Base-by-base conservation (phyloP, 2,329 filamentous ascomycete genomes). In the Apiospora kogelbergensis region DNA sequence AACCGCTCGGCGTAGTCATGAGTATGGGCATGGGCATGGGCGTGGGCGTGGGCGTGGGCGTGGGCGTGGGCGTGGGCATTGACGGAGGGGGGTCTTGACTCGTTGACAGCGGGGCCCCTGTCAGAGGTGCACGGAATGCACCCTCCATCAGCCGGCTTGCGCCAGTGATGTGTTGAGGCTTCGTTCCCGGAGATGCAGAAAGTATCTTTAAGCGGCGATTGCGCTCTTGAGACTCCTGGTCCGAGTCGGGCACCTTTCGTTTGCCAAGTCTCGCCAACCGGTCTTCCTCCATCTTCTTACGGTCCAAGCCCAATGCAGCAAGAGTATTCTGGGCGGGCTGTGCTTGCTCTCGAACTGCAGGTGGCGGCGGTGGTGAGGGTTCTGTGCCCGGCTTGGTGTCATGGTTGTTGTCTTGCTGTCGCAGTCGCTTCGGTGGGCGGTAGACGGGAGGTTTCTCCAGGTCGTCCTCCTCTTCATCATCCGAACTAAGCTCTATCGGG, bases 281-380 rank as follows among this genome's bases (percentile, higher is more conserved):
- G 77, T 97, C 94, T 74, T 90, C 85, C 78, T 98, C 95, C 93
- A 97, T 96, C 67, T 89, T 87, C 79, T 90, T 93, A 44, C 95
- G 88, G 81, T 97, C 88, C 1, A 97, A 80, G 3, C 86, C 86
- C 5, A 89, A 73, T 0, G 84, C 83, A 40, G 72, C 41, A 22
- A 75, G 70, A 24, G 70, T 60, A 78, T 74, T 15, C 67, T 60
- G 65, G 72, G 68, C 24, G 20, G 30, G 68, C 26, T 20, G 37
- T 60, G 9, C 68, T 33, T 20, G 69, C 60, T 24, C 70, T 11
- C 45, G 72, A 65, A 46, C 71, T n/a, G 42, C 69, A 42, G 63
- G 40, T 42, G 40, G 63, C 44, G 63, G 33, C 7, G 33, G 63
- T 65, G 63, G 15, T 9, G 37, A 65, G 37, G 63, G 63, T 44